Evolutionary conservation across 2,329 filamentous ascomycete genomes (phyloP).

Genomic region (Ceratocystis cubensis): DNA sequence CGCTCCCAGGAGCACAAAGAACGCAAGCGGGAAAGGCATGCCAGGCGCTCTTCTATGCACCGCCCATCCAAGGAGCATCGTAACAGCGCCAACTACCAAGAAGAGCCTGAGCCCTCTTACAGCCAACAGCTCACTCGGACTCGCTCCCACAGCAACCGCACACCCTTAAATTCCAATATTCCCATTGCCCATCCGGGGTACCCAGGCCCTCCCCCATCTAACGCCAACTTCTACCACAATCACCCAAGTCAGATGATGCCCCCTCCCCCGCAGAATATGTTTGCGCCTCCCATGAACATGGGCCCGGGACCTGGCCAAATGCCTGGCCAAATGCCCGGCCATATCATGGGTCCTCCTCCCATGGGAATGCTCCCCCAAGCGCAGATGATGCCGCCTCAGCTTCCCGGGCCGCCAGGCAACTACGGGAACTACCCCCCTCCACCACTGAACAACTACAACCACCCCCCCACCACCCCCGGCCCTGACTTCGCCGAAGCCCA

Average conservation of each 20-base stretch:
- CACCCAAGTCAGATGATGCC: constrained; percentile 16
- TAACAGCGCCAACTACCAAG: constrained; percentile 16
- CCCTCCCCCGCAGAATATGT: constrained; percentile 13
- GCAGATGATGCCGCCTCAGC: constrained; percentile 16
- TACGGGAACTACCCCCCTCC: constrained; percentile 12
- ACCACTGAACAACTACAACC: constrained; percentile 15
- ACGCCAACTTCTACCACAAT: constrained; percentile 12
- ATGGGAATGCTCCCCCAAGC: constrained; percentile 14
- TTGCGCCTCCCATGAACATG: constrained; percentile 17
- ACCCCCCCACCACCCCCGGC: not conserved
- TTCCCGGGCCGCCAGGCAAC: not conserved
- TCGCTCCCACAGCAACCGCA: constrained; percentile 20
- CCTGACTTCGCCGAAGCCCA: constrained; percentile 15
- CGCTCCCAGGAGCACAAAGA: constrained; percentile 11
- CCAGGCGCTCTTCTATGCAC: constrained; percentile 15
- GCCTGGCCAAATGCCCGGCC: not conserved
- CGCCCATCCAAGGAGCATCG: constrained; percentile 14
- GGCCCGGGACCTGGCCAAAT: constrained; percentile 1
- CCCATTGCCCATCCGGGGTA: constrained; percentile 11
- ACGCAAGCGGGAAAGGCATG: constrained; percentile 16
- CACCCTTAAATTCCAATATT: constrained; percentile 10
- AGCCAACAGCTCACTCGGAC: constrained; percentile 16
- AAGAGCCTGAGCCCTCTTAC: constrained; percentile 14
- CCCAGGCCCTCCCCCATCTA: not conserved
- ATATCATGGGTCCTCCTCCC: constrained; percentile 10